Percentiles rank a stretch among this genome's conserved stretches.
phyloP scores from a whole-genome alignment of 116 monocot genomes.

The Zostera marina region DNA sequence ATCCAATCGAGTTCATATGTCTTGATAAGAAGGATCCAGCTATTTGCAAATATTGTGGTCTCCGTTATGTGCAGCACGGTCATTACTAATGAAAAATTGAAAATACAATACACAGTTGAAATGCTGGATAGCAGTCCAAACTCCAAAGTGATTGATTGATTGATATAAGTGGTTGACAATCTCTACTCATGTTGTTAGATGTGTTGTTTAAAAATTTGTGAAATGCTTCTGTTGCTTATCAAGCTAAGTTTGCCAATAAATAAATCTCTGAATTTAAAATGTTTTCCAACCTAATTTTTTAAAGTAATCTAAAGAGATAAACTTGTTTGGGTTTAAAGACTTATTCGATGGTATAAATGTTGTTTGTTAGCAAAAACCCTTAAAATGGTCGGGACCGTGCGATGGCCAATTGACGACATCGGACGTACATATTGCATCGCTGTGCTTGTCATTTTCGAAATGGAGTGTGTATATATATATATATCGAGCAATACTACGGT shows the following conservation, averaged over 20 bases:
- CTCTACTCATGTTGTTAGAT: background rate
- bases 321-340: too few relatives aligned
- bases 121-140: background rate
- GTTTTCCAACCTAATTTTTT: background rate
- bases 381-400: too few relatives aligned
- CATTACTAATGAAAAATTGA: conserved; percentile 17
- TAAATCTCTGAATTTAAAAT: too few relatives aligned
- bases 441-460: too few relatives aligned
- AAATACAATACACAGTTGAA: background rate
- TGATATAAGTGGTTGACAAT: background rate
- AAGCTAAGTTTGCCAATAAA: too few relatives aligned
- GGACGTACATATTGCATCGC: too few relatives aligned
- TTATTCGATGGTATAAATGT: too few relatives aligned
- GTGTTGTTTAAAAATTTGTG: background rate
- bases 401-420: too few relatives aligned
- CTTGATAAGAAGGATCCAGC: conserved; percentile 65
- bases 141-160: background rate
- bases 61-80: conserved; percentile 45
- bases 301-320: too few relatives aligned
- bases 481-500: too few relatives aligned
- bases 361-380: too few relatives aligned
- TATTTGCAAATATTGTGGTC: conserved; percentile 91
- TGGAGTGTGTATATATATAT: too few relatives aligned
- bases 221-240: conserved; percentile 2
- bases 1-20: conserved; percentile 92